Conservation (phyloP, 495 filamentous ascomycete species). For the Penicillium chermesinum region DNA sequence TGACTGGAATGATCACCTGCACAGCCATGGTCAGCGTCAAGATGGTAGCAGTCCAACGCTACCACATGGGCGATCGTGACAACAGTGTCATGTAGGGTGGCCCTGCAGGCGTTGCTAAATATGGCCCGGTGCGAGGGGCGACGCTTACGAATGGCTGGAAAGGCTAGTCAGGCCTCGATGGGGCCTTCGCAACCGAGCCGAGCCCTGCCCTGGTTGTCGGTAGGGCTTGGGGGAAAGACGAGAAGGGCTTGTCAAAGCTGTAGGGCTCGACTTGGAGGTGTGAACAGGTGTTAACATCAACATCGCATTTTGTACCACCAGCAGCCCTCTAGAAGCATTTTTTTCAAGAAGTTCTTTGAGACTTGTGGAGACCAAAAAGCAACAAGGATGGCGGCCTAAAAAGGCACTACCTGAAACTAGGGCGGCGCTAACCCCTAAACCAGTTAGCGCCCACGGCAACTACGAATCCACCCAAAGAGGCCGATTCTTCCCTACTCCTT, state of each 20-base stretch:
- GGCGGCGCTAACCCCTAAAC: slow-evolving; percentile 12
- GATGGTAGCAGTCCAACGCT: not conserved
- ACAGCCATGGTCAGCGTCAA: slow-evolving; percentile 3
- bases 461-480: not conserved
- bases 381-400: slow-evolving; percentile 2
- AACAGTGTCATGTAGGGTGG: slow-evolving; percentile 2
- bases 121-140: slow-evolving; percentile 6
- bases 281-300: too few relatives aligned
- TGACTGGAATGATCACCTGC: not conserved
- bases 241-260: too few relatives aligned
- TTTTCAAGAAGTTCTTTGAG: too few relatives aligned
- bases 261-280: too few relatives aligned
- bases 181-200: too few relatives aligned
- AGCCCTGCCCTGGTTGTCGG: not conserved
- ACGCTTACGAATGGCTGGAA: not conserved
- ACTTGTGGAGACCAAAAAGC: not conserved
- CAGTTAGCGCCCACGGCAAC: slow-evolving; percentile 4
- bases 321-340: too few relatives aligned
- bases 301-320: too few relatives aligned
- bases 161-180: too few relatives aligned
- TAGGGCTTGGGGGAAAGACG: not conserved
- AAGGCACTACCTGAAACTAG: slow-evolving; percentile 10
- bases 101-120: slow-evolving; percentile 6
- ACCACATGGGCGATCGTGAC: not conserved
- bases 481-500: slow-evolving; percentile 10